phyloP scores from a whole-genome alignment of 1,284 basidiomycete genomes.

The Naganishia sp. region DNA sequence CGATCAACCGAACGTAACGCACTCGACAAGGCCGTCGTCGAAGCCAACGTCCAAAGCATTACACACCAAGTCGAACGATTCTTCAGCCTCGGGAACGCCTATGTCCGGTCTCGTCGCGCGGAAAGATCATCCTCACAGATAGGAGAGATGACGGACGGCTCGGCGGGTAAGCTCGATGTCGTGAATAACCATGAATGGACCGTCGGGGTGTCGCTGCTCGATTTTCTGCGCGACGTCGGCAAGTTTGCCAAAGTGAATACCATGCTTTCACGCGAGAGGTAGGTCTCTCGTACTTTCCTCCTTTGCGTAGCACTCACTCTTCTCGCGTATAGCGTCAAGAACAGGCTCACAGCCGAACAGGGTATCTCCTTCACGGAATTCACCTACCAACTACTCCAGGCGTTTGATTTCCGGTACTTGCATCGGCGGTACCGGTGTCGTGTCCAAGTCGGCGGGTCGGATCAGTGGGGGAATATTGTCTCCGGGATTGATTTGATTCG shows the following conservation, averaged over 20 bases:
- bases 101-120: slow-evolving; percentile 55
- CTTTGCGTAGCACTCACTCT: background rate
- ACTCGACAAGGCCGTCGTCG: slow-evolving; percentile 63
- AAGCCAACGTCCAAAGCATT: slow-evolving; percentile 69
- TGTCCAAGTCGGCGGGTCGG: slow-evolving; percentile 91
- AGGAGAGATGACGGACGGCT: too few relatives aligned
- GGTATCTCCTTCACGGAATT: slow-evolving; percentile 97
- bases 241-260: slow-evolving; percentile 77
- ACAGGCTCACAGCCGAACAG: slow-evolving; percentile 66
- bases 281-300: slow-evolving; percentile 36
- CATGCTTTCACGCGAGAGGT: slow-evolving; percentile 93
- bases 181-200: slow-evolving; percentile 88
- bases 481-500: slow-evolving; percentile 87
- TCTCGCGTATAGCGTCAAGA: slow-evolving; percentile 66
- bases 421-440: slow-evolving; percentile 68
- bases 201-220: slow-evolving; percentile 68
- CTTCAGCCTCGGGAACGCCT: slow-evolving; percentile 66
- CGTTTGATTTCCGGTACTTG: slow-evolving; percentile 87
- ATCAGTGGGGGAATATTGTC: slow-evolving; percentile 98
- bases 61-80: slow-evolving; percentile 68
- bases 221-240: slow-evolving; percentile 82
- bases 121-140: background rate
- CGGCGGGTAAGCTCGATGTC: slow-evolving; percentile 54
- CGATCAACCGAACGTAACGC: slow-evolving; percentile 77
- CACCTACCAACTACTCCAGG: slow-evolving; percentile 94